Evolutionary conservation across 495 filamentous ascomycete genomes (phyloP).

Genomic region (Lasiosphaeria hispida): DNA sequence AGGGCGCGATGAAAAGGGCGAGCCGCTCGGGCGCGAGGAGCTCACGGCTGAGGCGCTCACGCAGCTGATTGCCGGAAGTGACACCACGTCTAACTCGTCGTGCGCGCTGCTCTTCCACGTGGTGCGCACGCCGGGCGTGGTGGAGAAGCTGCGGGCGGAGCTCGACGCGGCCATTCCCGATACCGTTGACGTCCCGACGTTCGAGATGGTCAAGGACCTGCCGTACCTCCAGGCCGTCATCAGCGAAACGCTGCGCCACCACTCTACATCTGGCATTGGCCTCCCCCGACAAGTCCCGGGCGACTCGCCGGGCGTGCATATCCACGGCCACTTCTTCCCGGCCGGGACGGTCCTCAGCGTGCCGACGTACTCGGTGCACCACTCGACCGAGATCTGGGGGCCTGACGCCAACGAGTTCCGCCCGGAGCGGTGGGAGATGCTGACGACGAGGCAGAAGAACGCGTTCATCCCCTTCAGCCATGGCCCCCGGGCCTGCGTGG

Average conservation of each 20-base stretch:
- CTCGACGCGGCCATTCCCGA: constrained; percentile 67
- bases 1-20: constrained; percentile 75
- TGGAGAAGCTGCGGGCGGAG: constrained; percentile 66
- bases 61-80: constrained; percentile 85
- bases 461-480: constrained; percentile 84
- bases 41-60: constrained; percentile 86
- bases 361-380: constrained; percentile 86
- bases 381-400: constrained; percentile 80
- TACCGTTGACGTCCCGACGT: constrained; percentile 62
- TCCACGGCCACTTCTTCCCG: constrained; percentile 63
- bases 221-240: constrained; percentile 77
- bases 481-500: constrained; percentile 79
- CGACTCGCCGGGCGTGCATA: constrained; percentile 46
- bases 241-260: constrained; percentile 85
- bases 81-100: constrained; percentile 86
- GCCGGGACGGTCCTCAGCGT: constrained; percentile 77
- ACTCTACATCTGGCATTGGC: constrained; percentile 84
- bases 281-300: constrained; percentile 77
- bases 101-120: constrained; percentile 83
- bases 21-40: constrained; percentile 70
- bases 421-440: constrained; percentile 70
- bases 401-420: constrained; percentile 71
- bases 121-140: constrained; percentile 65
- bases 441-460: constrained; percentile 66
- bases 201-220: constrained; percentile 70